Evolutionary conservation across 2,329 filamentous ascomycete species (phyloP).

Genomic region (Colletotrichum horii): DNA sequence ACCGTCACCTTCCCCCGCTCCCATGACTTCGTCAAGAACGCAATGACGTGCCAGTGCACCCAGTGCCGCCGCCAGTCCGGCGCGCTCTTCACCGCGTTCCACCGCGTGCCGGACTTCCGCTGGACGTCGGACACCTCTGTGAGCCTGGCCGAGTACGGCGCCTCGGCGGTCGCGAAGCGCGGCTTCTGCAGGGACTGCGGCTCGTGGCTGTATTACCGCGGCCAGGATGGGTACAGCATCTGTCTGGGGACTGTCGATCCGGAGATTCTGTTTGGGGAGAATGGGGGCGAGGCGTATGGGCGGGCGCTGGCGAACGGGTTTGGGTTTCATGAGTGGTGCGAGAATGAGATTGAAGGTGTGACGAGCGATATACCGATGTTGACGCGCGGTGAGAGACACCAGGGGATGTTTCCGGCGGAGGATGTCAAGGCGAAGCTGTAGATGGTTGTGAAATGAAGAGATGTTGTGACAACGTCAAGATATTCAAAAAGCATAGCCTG

Average conservation of each 20-base stretch:
- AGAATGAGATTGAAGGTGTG: conserved; percentile 52
- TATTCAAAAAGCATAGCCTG: neutral
- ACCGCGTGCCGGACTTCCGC: conserved; percentile 42
- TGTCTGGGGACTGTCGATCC: conserved; percentile 51
- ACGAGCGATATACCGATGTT: conserved; percentile 44
- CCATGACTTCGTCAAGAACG: conserved; percentile 50
- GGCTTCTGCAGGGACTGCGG: conserved; percentile 56
- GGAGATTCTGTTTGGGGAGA: conserved; percentile 37
- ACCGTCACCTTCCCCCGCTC: conserved; percentile 47
- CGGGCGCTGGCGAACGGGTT: conserved; percentile 41
- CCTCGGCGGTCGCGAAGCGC: conserved; percentile 44
- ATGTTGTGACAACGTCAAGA: neutral
- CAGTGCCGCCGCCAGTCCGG: conserved; percentile 60
- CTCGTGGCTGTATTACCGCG: conserved; percentile 52
- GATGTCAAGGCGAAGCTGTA: neutral
- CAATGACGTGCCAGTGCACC: conserved; percentile 57
- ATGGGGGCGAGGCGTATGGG: conserved; percentile 34
- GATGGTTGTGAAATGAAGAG: neutral
- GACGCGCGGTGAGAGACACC: neutral
- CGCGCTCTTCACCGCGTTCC: conserved; percentile 46
- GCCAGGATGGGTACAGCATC: conserved; percentile 33
- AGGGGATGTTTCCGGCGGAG: neutral
- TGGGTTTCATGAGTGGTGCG: conserved; percentile 43
- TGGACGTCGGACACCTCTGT: conserved; percentile 33
- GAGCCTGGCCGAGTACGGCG: conserved; percentile 43